Conservation (phyloP, 768 basidiomycete genomes). For the Leucogyrophana mollusca region DNA sequence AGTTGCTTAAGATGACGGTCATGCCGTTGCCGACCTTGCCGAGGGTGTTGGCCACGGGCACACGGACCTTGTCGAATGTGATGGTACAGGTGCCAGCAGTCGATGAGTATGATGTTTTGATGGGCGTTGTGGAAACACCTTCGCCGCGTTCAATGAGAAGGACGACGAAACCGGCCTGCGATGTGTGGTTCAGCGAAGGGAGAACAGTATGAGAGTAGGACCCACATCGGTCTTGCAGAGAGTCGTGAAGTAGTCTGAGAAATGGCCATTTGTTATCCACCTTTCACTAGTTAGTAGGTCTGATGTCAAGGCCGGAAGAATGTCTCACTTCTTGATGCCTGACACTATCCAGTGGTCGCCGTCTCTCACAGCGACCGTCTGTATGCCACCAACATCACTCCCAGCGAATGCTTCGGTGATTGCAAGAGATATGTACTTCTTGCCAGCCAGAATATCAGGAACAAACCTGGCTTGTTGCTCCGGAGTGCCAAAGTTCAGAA, state of each 20-base stretch:
- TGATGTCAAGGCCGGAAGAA: neutral
- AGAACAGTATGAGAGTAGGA: neutral
- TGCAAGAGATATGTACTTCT: slow-evolving; percentile 86
- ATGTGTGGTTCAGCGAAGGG: neutral
- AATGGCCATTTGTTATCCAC: slow-evolving; percentile 89
- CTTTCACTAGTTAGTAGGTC: slow-evolving; percentile 34
- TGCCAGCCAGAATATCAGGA: slow-evolving; percentile 70
- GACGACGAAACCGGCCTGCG: slow-evolving; percentile 69
- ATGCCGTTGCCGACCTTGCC: slow-evolving; percentile 84
- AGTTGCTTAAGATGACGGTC: slow-evolving; percentile 79
- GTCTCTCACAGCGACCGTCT: slow-evolving; percentile 82
- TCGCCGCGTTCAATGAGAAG: slow-evolving; percentile 72
- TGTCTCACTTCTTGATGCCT: slow-evolving; percentile 84
- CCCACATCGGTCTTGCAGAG: slow-evolving; percentile 67
- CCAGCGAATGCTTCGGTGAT: slow-evolving; percentile 95
- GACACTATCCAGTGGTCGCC: slow-evolving; percentile 87
- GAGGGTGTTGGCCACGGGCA: slow-evolving; percentile 85
- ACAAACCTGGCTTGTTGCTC: slow-evolving; percentile 71
- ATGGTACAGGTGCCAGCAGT: slow-evolving; percentile 90
- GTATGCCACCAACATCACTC: slow-evolving; percentile 80
- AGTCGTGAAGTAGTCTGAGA: slow-evolving; percentile 84
- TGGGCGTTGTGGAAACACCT: slow-evolving; percentile 77
- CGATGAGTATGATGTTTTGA: slow-evolving; percentile 91
- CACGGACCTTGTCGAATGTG: slow-evolving; percentile 77
- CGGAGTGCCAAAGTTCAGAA: slow-evolving; percentile 83